Base-by-base conservation (phyloP, 352 stramenopile genomes). In the Phytophthora rubi region DNA sequence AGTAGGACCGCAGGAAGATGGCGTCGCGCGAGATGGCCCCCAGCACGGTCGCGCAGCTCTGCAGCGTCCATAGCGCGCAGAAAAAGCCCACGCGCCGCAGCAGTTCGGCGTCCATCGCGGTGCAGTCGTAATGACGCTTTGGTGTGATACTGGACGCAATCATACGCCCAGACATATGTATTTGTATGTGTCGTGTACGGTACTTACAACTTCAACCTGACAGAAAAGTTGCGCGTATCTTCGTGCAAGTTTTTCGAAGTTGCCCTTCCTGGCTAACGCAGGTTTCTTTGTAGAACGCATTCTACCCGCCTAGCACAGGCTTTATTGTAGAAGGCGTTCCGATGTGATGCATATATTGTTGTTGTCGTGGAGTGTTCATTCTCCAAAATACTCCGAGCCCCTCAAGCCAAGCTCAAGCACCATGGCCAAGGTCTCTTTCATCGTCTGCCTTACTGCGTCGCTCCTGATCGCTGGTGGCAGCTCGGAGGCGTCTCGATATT, bases 1-100 rank as follows among this genome's bases (percentile, higher is more conserved):
- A 65, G 65, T 90, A 96, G 13, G 73, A 81, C 35, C 86, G 81
- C 58, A 96, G 74, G 71, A 96, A 96, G 66, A 96, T 88, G 44
- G 86, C 88, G 65, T 96, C 88, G 10, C 88, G 78, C 23, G 88
- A 93, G 62, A 96, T 91, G 64, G 80, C 87, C 51, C 86, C 86
- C 9, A 96, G 71, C 44, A 93, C 86, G 1, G 76, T 76, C 2
- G 88, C 81, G 64, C 88, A 94, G 80, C 86, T 94, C 61, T 96
- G 86, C 6, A 92, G 53, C 59, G 88, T 84, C 76, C 92, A 96
- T 9, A 96, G 76, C 53, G 79, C 81, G 69, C 83, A 89, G 81
- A 93, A 94, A 86, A 94, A 94, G 35, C 71, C 78, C 58, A 96
- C 88, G 28, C 28, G 6, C 28, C 28, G 2, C 26, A 30, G 65